Evolutionary conservation across 2,329 filamentous ascomycete species (phyloP), one percentile per base, ranked within the genome.

Genomic region (Penicillium griseofulvum): DNA sequence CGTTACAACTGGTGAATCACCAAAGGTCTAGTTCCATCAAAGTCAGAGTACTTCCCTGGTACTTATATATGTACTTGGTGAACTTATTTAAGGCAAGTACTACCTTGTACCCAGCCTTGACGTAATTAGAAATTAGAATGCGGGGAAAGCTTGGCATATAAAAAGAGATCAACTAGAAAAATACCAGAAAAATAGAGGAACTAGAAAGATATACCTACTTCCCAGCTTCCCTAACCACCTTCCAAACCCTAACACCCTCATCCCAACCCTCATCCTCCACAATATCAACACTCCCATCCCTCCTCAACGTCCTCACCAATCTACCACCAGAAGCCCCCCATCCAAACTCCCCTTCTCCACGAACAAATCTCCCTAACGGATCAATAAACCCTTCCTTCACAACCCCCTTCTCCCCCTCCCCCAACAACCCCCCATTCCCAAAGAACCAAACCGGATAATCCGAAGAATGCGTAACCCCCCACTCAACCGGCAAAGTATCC

Each of bases 401-500:
- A 17, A 78, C 54, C 6, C 47, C 46, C 63, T 81, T 80, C 66
- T 85, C 82, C 9, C 65, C 59, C 0, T 65, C 64, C 7, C 67
- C 73, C 49, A 84, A 54, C 0, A 62, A 55, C 5, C 68, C 69
- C 1, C 77, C 78, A 58, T 79, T 76, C 0, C 82, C 82, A 76
- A 77, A 84, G 54, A 83, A 81, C 82, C 82, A 85, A 29, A 84
- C 76, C 6, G 74, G 69, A 63, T 79, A 73, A 57, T 85, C 82
- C 0, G 79, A 79, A 0, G 75, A 74, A 63, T 85, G 82, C 16
- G 81, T 84, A 3, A 81, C 81, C 3, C 79, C 80, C 76, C 79
- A 84, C 38, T 75, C 70, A 1, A 65, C 67, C 1, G 81, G 80
- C 10, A 77, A 62, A 3, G 61, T 59, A 6, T 62, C 58, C 43